phyloP scores from a whole-genome alignment of 2,329 filamentous ascomycete genomes.

The Beauveria sp. region DNA sequence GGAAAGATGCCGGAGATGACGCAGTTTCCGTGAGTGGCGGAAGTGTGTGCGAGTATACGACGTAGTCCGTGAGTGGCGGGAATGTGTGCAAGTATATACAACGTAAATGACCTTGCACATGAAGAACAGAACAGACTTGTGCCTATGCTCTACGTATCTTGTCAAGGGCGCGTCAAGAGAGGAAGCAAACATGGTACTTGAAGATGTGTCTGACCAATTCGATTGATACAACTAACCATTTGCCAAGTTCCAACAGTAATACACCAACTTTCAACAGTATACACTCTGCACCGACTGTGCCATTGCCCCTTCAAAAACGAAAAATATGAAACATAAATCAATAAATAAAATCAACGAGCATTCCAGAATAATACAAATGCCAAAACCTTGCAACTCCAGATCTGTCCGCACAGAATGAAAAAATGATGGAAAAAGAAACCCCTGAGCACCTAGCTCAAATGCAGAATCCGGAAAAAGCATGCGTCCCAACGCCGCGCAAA shows the following conservation, averaged over 20 bases:
- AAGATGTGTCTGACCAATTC: neutral
- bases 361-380: neutral
- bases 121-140: neutral
- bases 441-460: conserved; percentile 5
- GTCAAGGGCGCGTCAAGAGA: neutral
- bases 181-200: neutral
- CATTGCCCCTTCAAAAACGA: neutral
- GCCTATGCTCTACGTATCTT: neutral
- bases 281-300: neutral
- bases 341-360: neutral
- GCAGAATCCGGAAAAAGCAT: neutral
- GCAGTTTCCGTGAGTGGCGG: conserved; percentile 22
- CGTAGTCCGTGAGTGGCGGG: conserved; percentile 15
- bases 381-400: neutral
- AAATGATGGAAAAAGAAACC: neutral
- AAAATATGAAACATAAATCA: neutral
- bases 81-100: no score
- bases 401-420: neutral
- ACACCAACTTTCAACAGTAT: neutral
- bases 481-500: neutral
- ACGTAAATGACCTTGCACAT: no score
- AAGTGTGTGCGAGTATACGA: no score
- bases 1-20: conserved; percentile 32
- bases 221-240: no score
- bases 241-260: neutral